Conservation (phyloP, 768 basidiomycete genomes). For the Pholiota microspora region DNA sequence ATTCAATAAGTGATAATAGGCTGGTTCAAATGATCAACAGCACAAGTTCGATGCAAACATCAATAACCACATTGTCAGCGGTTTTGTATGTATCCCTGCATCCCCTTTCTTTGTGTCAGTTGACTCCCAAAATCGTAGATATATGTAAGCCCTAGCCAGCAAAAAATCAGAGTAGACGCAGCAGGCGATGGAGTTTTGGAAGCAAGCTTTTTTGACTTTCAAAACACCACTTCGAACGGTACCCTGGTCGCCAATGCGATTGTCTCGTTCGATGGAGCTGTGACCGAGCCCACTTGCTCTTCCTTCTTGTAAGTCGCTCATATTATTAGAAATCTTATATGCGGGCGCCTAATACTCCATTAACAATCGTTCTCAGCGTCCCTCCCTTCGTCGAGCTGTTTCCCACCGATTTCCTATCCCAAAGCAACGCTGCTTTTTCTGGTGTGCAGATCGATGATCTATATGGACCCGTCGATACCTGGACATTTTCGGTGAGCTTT, state of each 20-base stretch:
- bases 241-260: constrained; percentile 23
- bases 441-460: constrained; percentile 25
- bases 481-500: constrained; percentile 17
- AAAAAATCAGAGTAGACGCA: constrained; percentile 24
- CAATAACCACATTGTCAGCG: constrained; percentile 17
- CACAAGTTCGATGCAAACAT: constrained; percentile 21
- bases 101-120: too few relatives aligned
- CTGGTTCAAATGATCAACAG: constrained; percentile 5
- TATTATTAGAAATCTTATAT: background rate
- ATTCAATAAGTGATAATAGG: background rate
- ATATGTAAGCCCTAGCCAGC: constrained; percentile 25
- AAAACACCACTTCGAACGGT: constrained; percentile 25
- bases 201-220: constrained; percentile 26
- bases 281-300: constrained; percentile 20
- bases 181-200: constrained; percentile 21
- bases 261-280: constrained; percentile 18
- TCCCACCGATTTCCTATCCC: constrained; percentile 21
- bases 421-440: constrained; percentile 24
- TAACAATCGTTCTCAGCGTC: constrained; percentile 8
- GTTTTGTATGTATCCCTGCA: constrained; percentile 17
- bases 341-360: too few relatives aligned
- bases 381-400: constrained; percentile 25
- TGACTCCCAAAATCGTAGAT: constrained; percentile 19
- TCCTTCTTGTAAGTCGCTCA: constrained; percentile 22
- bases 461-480: constrained; percentile 21